Conservation (phyloP, 441 rosid species). For the Croton laevigatus region DNA sequence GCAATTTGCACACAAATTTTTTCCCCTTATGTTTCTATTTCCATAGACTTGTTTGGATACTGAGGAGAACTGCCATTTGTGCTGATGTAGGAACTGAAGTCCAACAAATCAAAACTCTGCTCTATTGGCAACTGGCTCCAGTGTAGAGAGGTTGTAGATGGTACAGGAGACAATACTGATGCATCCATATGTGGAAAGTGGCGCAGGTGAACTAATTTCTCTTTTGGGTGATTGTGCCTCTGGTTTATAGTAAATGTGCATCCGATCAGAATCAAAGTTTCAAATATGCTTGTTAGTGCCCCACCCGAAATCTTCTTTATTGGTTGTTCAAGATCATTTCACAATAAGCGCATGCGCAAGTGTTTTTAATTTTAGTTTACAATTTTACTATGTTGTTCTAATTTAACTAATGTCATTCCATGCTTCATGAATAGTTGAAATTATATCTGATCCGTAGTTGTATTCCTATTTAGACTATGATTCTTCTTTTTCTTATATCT, state of each 20-base stretch:
- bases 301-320: neutral
- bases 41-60: conserved; percentile 9
- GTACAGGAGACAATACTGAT: conserved; percentile 32
- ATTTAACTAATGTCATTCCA: neutral
- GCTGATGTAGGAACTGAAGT: conserved; percentile 42
- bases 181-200: conserved; percentile 82
- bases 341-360: neutral
- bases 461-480: neutral
- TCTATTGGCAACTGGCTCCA: conserved; percentile 65
- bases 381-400: neutral
- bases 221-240: neutral
- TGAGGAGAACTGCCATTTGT: conserved; percentile 21
- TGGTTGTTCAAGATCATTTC: neutral
- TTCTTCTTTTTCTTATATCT: too few species aligned
- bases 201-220: conserved; percentile 60
- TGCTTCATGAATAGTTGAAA: neutral
- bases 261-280: conserved; percentile 3
- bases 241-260: conserved; percentile 2
- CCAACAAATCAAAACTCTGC: conserved; percentile 31
- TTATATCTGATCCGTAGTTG: neutral
- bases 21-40: conserved; percentile 13
- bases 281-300: conserved; percentile 2
- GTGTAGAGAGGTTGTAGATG: conserved; percentile 48
- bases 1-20: conserved; percentile 7
- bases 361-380: neutral